Evolutionary conservation across 2,329 filamentous ascomycete genomes (phyloP), one percentile per base, ranked within the genome.

Genomic region (Fusarium sulawesiense): DNA sequence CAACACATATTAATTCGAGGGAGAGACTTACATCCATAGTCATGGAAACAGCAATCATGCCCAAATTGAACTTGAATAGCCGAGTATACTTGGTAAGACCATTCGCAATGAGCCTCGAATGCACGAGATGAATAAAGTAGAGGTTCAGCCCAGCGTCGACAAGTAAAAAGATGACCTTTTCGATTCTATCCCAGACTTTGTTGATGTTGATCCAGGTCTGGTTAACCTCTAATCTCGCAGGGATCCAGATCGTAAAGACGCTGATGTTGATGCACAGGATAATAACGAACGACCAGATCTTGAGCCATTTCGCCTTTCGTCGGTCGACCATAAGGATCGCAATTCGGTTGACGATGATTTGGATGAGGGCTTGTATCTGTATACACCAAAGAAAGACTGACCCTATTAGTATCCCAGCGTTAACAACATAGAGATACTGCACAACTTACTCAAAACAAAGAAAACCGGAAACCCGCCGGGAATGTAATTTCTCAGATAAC

Each of bases 281-380:
- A 20, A 86, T 34, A 4, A 78, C 20, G 3, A 84, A 80, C 7
- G 83, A 80, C 10, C 76, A 76, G 64, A 83, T 80, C 69, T 86
- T 86, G 48, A 87, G 76, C 18, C 72, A 76, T 11, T 64, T 60
- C 4, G 81, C 79, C 4, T 78, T 80, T 2, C 66, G 71, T 7
- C 78, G 77, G 57, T 84, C 75, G 4, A 81, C 78, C 44, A 85
- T 79, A 18, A 88, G 80, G 5, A 87, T 78, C 0, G 80, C 78
- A n/a, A 86, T 83, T 56, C 86, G 82, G 71, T 87, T 88, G 70
- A 86, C 84, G 73, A 88, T 87, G 60, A 87, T 87, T 66, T 87
- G 85, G 49, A 86, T 83, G 4, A 87, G 75, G 18, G 84, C 78
- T 64, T 87, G 85, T 25, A 87, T 80, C 64, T 84, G 80, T 8